A percentile compares a stretch with the other conserved stretches of the same genome.
Evolutionary conservation across 2,329 filamentous ascomycete genomes (phyloP).

Genomic region (Arachnopeziza araneosa): DNA sequence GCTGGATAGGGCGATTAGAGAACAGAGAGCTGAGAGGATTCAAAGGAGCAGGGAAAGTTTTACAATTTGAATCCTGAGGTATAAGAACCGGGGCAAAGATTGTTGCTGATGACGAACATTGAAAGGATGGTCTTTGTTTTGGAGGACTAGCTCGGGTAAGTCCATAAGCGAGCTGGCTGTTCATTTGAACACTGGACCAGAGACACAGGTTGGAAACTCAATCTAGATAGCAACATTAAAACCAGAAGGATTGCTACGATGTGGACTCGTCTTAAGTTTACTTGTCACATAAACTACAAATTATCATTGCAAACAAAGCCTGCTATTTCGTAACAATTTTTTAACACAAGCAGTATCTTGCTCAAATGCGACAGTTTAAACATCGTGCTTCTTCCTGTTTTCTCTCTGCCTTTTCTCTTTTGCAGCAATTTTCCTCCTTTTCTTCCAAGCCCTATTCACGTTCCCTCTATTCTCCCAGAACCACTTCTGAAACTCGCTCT

Average conservation of each 20-base stretch:
- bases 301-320: background rate
- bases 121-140: too few relatives aligned
- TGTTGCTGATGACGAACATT: background rate
- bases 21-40: background rate
- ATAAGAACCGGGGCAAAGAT: too few relatives aligned
- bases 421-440: conserved; percentile 52
- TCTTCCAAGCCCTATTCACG: conserved; percentile 61
- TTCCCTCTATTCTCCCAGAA: conserved; percentile 64
- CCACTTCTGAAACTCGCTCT: conserved; percentile 56
- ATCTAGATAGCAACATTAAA: too few relatives aligned
- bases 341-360: background rate
- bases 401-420: conserved; percentile 65
- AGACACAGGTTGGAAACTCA: too few relatives aligned
- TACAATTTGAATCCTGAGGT: too few relatives aligned
- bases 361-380: background rate
- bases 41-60: background rate
- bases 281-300: background rate
- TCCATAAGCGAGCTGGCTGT: too few relatives aligned
- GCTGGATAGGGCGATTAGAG: background rate
- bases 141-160: too few relatives aligned
- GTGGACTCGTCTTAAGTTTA: too few relatives aligned
- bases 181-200: too few relatives aligned
- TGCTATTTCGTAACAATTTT: background rate
- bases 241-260: too few relatives aligned
- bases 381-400: conserved; percentile 47